These are phyloP conservation scores for Fusarium siculi DNA, from an alignment of 2,329 filamentous ascomycete genomes.

Conservation along the genomic window DNA sequence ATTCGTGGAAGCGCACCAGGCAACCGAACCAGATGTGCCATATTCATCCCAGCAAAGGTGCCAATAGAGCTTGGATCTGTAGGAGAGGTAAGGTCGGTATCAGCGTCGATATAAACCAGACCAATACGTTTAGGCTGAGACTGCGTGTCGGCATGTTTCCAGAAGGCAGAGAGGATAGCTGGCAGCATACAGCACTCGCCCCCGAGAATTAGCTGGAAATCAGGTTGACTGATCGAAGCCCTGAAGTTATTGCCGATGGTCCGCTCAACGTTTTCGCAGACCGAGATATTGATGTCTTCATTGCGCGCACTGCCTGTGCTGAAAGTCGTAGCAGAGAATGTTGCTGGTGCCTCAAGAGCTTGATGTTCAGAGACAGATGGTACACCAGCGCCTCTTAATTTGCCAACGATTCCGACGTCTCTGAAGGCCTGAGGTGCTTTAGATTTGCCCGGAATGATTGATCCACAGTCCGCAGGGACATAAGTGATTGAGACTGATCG, in stretches of 20 bases:
- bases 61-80: conserved; percentile 28
- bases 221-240: neutral
- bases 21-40: conserved; percentile 27
- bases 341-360: conserved; percentile 18
- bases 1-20: conserved; percentile 22
- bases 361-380: conserved; percentile 9
- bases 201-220: conserved; percentile 32
- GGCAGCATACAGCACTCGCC: conserved; percentile 37
- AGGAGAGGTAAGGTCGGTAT: conserved; percentile 36
- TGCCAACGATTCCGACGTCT: conserved; percentile 7
- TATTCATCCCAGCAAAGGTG: conserved; percentile 38
- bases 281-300: conserved; percentile 26
- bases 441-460: conserved; percentile 38
- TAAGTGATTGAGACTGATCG: conserved; percentile 21
- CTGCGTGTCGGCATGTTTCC: conserved; percentile 6
- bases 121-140: conserved; percentile 15
- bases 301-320: conserved; percentile 17
- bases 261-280: conserved; percentile 19
- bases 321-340: conserved; percentile 8
- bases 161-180: conserved; percentile 24
- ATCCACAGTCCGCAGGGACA: conserved; percentile 38
- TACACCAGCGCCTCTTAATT: conserved; percentile 1
- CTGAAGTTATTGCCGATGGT: neutral
- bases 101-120: conserved; percentile 39
- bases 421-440: conserved; percentile 36